Base-by-base conservation (phyloP, 2,329 filamentous ascomycete species). In the Leptosphaerulina australis region DNA sequence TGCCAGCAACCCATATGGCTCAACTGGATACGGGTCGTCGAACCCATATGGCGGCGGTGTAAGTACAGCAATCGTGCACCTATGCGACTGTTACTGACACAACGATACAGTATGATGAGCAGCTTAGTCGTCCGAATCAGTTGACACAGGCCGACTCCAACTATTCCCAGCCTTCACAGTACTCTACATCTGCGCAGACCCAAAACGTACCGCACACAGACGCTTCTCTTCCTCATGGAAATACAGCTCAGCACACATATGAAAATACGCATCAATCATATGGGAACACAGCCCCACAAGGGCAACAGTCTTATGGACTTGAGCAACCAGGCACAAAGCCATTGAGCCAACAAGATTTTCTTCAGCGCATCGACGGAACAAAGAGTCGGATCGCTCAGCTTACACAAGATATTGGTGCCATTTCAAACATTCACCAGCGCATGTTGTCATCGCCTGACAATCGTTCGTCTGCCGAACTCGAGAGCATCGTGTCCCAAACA, bases 381-480 rank as follows among this genome's bases (percentile, higher is more conserved):
- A 88, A 88, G 73, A 78, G 81, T 62, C 82, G 89, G 61, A 89
- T 92, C 70, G 79, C 81, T 53, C 79, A 80, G 36, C 80, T 92
- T 48, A 84, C 83, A n/a, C 77, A 75, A 34, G 84, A 87, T 66
- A 83, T 92, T 64, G 79, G 84, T 62, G 76, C 84, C 63, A 88
- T 92, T 60, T 83, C 82, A 34, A 81, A 81, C 48, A 78, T 89
- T 45, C 88, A 92, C 74, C 86, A 90, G 77, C 86, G 86, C 67
- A 81, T 86, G 18, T 81, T 92, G 21, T 80, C 82, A 5, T 86
- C 85, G 53, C 80, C 85, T 49, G 87, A 90, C 70, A 71, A 68
- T 59, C 54, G 63, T 55, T 68, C 76, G 9, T 79, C 79, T 0
- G 68, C 70, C 38, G 82, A 85, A 72, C 80, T 90, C 18, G 86